Percentiles rank a stretch among this genome's conserved stretches.
Evolutionary conservation across 2,329 filamentous ascomycete species (phyloP).

Genomic region (Verticillium klebahnii): DNA sequence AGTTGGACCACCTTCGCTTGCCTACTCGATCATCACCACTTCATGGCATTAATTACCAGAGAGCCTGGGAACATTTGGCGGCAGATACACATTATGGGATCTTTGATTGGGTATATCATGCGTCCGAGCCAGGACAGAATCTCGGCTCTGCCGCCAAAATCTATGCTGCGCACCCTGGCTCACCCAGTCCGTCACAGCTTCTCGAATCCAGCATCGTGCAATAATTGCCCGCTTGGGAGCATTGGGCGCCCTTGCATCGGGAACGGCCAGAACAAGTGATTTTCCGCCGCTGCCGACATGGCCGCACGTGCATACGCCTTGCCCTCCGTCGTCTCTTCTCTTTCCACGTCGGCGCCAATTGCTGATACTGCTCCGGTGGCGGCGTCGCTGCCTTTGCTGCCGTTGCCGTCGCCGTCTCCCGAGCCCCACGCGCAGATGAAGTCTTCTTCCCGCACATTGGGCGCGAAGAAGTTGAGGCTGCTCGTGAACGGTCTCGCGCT

Average conservation of each 20-base stretch:
- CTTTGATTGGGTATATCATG: no score
- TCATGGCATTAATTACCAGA: no score
- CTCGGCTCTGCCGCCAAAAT: no score
- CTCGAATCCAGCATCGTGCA: conserved; percentile 50
- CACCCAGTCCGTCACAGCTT: conserved; percentile 20
- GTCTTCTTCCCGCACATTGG: conserved; percentile 42
- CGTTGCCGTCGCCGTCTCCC: conserved; percentile 7
- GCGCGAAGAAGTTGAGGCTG: conserved; percentile 54
- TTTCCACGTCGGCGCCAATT: not conserved
- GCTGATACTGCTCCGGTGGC: not conserved
- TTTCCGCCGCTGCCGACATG: conserved; percentile 35
- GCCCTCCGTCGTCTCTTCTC: conserved; percentile 10
- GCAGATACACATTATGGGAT: no score
- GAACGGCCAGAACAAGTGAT: conserved; percentile 57
- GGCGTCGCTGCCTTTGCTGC: not conserved
- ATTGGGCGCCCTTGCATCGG: conserved; percentile 56
- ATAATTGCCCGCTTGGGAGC: conserved; percentile 38
- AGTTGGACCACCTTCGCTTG: no score
- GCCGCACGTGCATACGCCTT: not conserved
- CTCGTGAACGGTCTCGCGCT: conserved; percentile 41
- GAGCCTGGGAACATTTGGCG: no score
- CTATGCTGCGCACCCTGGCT: no score
- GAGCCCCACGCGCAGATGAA: conserved; percentile 43
- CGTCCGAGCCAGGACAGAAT: no score
- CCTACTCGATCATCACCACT: no score